These are phyloP conservation scores for Chernovozyma sophiae-reginae DNA, from an alignment of 1,139 yeast genomes.

Conservation along the genomic window DNA sequence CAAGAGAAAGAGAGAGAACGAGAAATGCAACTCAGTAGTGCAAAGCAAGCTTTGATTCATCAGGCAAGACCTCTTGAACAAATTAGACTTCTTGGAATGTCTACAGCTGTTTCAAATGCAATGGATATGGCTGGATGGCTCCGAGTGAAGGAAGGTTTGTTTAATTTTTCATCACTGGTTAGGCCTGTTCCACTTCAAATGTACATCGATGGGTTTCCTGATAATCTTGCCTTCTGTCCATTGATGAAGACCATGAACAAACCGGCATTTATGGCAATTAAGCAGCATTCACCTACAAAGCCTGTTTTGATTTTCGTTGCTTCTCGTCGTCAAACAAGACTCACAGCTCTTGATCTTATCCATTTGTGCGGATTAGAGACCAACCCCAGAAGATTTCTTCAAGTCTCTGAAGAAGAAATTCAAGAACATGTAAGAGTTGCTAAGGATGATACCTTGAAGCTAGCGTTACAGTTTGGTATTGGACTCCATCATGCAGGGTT, in stretches of 20 bases:
- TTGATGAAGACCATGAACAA: conserved; percentile 97
- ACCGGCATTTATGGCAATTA: conserved; percentile 95
- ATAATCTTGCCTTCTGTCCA: conserved; percentile 89
- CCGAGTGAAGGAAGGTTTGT: conserved; percentile 83
- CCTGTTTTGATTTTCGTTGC: conserved; percentile 96
- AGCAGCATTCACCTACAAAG: conserved; percentile 88
- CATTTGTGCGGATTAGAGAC: conserved; percentile 94
- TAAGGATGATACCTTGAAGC: conserved; percentile 81
- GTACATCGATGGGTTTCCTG: conserved; percentile 98
- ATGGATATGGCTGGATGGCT: conserved; percentile 98
- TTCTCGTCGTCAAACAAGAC: conserved; percentile 92
- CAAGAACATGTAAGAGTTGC: conserved; percentile 60
- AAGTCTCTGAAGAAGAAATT: conserved; percentile 73
- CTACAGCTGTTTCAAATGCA: conserved; percentile 97
- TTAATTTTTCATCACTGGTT: conserved; percentile 91
- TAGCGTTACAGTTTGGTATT: conserved; percentile 90
- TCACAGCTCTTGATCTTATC: conserved; percentile 89
- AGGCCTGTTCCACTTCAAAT: conserved; percentile 97
- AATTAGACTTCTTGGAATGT: conserved; percentile 85
- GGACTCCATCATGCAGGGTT: conserved; percentile 98
- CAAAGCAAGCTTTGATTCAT: not conserved
- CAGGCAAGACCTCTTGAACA: conserved; percentile 31
- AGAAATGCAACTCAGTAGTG: not conserved
- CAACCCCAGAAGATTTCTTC: conserved; percentile 82
- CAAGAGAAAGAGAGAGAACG: conserved; percentile 16